Evolutionary conservation across 2,329 filamentous ascomycete genomes (phyloP).

Genomic region (Pseudogymnoascus sp.): DNA sequence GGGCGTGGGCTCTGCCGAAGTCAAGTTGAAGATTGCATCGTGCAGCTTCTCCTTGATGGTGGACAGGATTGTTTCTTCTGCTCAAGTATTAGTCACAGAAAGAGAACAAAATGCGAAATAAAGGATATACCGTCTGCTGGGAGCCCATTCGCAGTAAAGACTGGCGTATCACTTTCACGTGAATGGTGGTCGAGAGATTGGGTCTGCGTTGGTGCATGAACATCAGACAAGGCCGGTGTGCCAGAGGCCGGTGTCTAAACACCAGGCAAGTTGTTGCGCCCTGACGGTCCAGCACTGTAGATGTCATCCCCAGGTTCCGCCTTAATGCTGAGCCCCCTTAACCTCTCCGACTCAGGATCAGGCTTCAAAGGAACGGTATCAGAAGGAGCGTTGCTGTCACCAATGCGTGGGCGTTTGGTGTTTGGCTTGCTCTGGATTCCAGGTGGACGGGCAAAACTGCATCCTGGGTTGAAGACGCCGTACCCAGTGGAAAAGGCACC

Average conservation of each 20-base stretch:
- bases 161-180: not conserved
- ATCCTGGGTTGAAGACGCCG: not conserved
- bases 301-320: not conserved
- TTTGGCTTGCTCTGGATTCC: not conserved
- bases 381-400: not conserved
- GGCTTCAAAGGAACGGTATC: not conserved
- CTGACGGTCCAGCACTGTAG: not conserved
- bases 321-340: not conserved
- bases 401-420: not conserved
- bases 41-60: not conserved
- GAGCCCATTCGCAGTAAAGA: not conserved
- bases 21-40: not conserved
- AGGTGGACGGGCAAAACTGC: not conserved
- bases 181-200: not conserved
- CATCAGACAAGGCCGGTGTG: not conserved
- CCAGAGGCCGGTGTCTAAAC: not conserved
- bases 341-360: not conserved
- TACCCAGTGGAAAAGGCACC: not conserved
- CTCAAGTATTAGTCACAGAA: not conserved
- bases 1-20: not conserved
- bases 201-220: not conserved
- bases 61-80: not conserved
- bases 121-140: not conserved
- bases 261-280: not conserved
- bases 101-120: not conserved